Evolutionary conservation across 257 asterid genomes (phyloP).

Genomic region (Jacaranda mimosifolia): DNA sequence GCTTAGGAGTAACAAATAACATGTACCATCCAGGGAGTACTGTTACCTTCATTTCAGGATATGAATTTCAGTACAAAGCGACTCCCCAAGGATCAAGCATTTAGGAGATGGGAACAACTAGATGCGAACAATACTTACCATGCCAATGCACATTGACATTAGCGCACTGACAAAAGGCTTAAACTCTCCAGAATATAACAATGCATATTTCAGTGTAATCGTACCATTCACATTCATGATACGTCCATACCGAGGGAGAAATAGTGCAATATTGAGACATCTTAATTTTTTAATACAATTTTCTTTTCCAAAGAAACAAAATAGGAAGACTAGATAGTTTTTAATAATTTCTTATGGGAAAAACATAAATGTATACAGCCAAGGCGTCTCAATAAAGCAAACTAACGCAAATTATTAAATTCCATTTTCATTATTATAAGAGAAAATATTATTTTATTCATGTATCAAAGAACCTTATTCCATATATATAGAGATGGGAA

Average conservation of each 20-base stretch:
- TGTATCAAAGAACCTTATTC: too few relatives aligned
- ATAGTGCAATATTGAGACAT: neutral
- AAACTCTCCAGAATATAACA: neutral
- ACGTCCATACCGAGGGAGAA: neutral
- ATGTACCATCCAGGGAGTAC: neutral
- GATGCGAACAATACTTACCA: neutral
- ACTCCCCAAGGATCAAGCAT: neutral
- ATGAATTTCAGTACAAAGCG: neutral
- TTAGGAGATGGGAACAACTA: neutral
- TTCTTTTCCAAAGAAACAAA: neutral
- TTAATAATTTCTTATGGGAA: neutral
- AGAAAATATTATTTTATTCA: too few relatives aligned
- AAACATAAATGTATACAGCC: neutral
- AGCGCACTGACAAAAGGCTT: neutral
- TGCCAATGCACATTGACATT: neutral
- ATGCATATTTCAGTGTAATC: neutral
- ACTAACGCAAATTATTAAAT: neutral
- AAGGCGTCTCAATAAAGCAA: neutral
- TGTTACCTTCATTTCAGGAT: neutral
- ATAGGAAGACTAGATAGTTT: neutral
- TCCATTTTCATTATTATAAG: neutral
- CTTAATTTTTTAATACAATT: neutral
- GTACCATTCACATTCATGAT: neutral
- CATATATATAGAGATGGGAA: too few relatives aligned
- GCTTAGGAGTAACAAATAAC: neutral